These are phyloP conservation scores for Podaxis sp. DNA, from an alignment of 768 basidiomycete species.

Conservation along the genomic window DNA sequence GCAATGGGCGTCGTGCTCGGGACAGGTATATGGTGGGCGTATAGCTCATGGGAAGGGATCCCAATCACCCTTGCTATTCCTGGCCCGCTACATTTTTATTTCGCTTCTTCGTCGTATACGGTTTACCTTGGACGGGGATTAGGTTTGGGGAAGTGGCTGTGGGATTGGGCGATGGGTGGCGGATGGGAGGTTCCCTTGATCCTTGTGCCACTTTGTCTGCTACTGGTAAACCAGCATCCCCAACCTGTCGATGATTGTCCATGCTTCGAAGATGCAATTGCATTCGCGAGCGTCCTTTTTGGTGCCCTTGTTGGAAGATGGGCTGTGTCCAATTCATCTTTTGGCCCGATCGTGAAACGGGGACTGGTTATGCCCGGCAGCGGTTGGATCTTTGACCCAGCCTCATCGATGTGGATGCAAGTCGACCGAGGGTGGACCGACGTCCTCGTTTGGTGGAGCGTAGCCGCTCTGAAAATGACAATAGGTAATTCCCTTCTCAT, in stretches of 20 bases:
- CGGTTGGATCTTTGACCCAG: constrained; percentile 36
- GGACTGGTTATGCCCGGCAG: constrained; percentile 57
- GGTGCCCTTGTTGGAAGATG: constrained; percentile 75
- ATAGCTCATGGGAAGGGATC: constrained; percentile 44
- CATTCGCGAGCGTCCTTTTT: constrained; percentile 80
- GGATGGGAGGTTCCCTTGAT: constrained; percentile 61
- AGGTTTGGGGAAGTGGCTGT: constrained; percentile 33
- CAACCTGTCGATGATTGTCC: constrained; percentile 97
- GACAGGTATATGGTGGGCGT: constrained; percentile 63
- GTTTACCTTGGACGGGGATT: constrained; percentile 40
- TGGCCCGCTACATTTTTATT: constrained; percentile 23
- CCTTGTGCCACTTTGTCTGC: constrained; percentile 60
- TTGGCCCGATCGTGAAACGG: constrained; percentile 28
- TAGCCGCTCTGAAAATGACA: constrained; percentile 47
- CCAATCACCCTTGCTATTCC: constrained; percentile 31
- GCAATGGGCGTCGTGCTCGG: constrained; percentile 64
- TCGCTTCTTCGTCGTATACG: constrained; percentile 20
- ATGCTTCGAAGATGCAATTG: constrained; percentile 97
- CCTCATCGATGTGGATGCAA: constrained; percentile 31
- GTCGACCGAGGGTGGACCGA: constrained; percentile 39
- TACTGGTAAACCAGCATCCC: constrained; percentile 86
- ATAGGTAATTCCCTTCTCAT: constrained; percentile 32
- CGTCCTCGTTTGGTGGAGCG: constrained; percentile 43
- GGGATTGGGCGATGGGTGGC: constrained; percentile 34
- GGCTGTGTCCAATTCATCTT: constrained; percentile 48